A percentile compares a stretch with the other conserved stretches of the same genome.
phyloP scores from a whole-genome alignment of 73 alveolate species.

The Symbiodinium natans region DNA sequence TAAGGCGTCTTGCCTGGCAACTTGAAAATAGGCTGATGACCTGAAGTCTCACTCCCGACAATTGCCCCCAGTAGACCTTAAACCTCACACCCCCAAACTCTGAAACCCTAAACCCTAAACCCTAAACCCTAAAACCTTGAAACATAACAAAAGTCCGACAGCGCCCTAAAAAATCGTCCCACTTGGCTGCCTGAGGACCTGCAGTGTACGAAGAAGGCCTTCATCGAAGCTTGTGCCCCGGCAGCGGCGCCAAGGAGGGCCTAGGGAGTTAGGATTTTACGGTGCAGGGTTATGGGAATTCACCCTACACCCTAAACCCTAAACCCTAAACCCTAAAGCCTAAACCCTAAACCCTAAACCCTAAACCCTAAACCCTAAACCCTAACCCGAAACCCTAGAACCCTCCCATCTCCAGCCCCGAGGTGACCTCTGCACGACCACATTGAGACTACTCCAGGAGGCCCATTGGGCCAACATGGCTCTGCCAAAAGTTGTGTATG shows the following conservation, averaged over 20 bases:
- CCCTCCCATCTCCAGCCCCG: neutral
- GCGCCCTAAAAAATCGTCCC: neutral
- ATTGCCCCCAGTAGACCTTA: too few species aligned
- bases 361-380: neutral
- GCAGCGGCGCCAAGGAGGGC: neutral
- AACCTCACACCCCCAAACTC: too few species aligned
- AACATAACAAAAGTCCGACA: neutral
- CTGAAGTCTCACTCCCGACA: too few species aligned
- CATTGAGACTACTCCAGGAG: slow-evolving; percentile 57
- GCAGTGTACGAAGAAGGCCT: slow-evolving; percentile 94
- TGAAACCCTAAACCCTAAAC: neutral
- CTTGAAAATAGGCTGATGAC: too few species aligned
- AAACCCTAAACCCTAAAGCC: neutral
- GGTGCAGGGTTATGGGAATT: neutral
- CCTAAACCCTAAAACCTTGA: neutral
- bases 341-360: neutral
- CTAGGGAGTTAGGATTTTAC: too few species aligned
- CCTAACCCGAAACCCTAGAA: neutral
- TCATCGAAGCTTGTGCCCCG: slow-evolving; percentile 54
- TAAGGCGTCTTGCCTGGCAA: too few species aligned
- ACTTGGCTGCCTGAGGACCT: slow-evolving; percentile 17
- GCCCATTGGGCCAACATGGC: too few species aligned
- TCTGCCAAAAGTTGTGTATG: too few species aligned
- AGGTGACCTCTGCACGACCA: slow-evolving; percentile 63
- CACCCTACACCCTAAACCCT: neutral